Evolutionary conservation across 1,284 basidiomycete genomes (phyloP), one percentile per base, ranked within the genome.

Genomic region (Malassezia brasiliensis): DNA sequence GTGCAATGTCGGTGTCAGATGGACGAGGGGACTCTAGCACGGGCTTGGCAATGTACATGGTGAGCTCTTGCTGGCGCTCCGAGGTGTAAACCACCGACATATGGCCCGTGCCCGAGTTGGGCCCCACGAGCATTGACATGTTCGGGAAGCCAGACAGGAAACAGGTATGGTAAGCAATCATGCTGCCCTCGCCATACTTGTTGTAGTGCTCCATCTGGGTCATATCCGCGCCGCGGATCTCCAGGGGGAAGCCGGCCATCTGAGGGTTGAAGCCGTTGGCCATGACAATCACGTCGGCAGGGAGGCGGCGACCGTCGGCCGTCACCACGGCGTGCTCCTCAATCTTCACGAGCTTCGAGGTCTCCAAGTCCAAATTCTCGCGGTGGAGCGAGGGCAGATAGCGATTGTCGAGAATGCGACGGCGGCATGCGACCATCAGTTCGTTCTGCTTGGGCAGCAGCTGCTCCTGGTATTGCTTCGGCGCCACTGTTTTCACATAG

Each of bases 251-350:
- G 2, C 69, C 70, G 3, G 62, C 64, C 9, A 50, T 49, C 25
- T 58, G 53, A 8, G 65, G 56, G 17, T 57, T 52, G 47, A 74
- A 74, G 1, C 71, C 71, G 40, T 67, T 74, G n/a, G 67, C 68
- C 58, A 74, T 58, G 10, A 74, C 60, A 44, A 74, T 72, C 15
- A 72, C 68, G 34, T 74, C 71, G 1, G 71, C 70, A 9, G 68
- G 63, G 35, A 72, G 49, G n/a, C 55, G 52, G 5, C 61, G 47
- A 25, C 71, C 71, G 32, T 68, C 66, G 3, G 57, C 62, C 0
- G 62, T 61, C 11, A 71, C 50, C 34, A 71, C 70, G 36, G 68
- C 62, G 19, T 68, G 19, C 34, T 65, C 61, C 36, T 68, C 65
- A 56, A 74, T 73, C 5, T 55, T 50, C 5, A 52, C 62, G 1